Evolutionary conservation across 148 eudicot genomes (phyloP).

Genomic region (Silene uniflora): DNA sequence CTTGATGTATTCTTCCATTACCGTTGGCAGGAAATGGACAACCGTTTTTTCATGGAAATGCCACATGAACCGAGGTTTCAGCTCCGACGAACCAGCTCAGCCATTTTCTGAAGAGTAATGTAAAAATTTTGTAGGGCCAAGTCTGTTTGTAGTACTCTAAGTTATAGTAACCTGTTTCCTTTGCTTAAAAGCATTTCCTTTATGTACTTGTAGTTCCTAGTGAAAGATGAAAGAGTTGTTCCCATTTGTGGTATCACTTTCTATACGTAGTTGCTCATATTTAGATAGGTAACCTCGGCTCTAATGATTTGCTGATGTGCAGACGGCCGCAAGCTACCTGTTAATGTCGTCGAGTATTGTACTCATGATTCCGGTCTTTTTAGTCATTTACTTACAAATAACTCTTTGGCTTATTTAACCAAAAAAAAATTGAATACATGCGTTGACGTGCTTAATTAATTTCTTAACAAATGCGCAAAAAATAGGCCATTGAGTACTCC

Average conservation of each 20-base stretch:
- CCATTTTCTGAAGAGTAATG: constrained; percentile 25
- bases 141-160: not conserved
- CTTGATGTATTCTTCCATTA: not conserved
- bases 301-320: no score
- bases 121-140: constrained; percentile 18
- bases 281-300: no score
- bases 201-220: no score
- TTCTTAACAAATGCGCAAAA: no score
- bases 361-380: no score
- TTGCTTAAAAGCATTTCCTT: not conserved
- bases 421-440: no score
- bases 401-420: no score
- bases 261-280: not conserved
- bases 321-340: not conserved
- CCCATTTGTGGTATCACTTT: not conserved
- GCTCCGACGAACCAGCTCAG: constrained; percentile 61
- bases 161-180: no score
- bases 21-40: constrained; percentile 43
- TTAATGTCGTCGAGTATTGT: no score
- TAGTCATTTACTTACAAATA: no score
- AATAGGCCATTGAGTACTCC: no score
- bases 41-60: constrained; percentile 17
- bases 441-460: no score
- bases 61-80: constrained; percentile 49
- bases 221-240: not conserved